Conservation (phyloP, 805 yeast genomes). For the Hanseniaspora osmophila region DNA sequence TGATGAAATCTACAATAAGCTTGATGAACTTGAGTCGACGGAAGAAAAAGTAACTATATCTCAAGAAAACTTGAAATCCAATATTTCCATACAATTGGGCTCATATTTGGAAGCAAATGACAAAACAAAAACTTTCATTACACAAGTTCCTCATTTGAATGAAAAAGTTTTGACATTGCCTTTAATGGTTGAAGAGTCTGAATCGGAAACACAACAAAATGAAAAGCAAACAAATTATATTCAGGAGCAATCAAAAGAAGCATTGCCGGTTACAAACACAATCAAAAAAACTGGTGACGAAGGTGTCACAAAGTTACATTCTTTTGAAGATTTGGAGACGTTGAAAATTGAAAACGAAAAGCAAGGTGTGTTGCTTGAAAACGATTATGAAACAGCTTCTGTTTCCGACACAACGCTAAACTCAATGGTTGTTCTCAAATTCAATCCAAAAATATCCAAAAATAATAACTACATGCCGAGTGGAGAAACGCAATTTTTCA, state of each 20-base stretch:
- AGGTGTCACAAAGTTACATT: conserved; percentile 6
- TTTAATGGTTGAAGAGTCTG: conserved; percentile 7
- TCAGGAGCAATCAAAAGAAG: no score
- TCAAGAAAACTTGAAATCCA: neutral
- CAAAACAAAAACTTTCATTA: conserved; percentile 4
- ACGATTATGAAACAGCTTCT: neutral
- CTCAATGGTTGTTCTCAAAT: neutral
- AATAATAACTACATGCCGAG: no score
- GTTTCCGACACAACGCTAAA: neutral
- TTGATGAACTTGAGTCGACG: neutral
- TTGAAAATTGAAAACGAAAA: neutral
- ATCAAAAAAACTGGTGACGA: neutral
- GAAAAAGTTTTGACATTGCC: conserved; percentile 14
- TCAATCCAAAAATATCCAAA: neutral
- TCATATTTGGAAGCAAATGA: neutral
- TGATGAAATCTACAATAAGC: neutral
- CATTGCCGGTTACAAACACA: no score
- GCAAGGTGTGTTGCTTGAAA: neutral
- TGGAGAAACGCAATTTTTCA: no score
- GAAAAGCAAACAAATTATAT: no score
- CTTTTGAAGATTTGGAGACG: conserved; percentile 1
- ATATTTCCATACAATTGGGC: conserved; percentile 3
- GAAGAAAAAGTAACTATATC: neutral
- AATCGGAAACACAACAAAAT: neutral
- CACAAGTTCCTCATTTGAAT: conserved; percentile 14